Conservation (phyloP, 345 rosid species). For the Salix dunnii region DNA sequence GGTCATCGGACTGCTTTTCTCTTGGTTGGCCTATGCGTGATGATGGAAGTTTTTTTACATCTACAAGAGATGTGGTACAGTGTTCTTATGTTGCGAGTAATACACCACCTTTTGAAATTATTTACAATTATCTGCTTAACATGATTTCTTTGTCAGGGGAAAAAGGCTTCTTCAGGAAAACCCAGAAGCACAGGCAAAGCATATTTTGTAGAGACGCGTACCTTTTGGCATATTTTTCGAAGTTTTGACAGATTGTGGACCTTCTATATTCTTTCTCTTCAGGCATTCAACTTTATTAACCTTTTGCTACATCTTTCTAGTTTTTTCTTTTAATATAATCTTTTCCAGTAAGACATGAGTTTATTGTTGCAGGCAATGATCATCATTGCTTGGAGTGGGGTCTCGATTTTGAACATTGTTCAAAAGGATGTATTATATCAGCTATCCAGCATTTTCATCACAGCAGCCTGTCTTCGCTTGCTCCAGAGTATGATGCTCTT, state of each 20-base stretch:
- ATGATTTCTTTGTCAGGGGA: constrained; percentile 46
- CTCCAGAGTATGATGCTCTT: constrained; percentile 62
- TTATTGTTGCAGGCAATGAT: constrained; percentile 65
- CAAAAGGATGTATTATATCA: constrained; percentile 61
- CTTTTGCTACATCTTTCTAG: background rate
- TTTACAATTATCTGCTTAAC: constrained; percentile 17
- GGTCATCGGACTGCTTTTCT: constrained; percentile 95
- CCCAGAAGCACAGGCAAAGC: constrained; percentile 82
- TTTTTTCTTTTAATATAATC: background rate
- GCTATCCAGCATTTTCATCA: constrained; percentile 86
- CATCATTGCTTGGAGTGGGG: constrained; percentile 73
- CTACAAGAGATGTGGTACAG: constrained; percentile 57
- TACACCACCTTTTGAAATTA: constrained; percentile 3
- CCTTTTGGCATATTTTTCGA: constrained; percentile 95
- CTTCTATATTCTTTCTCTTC: constrained; percentile 77
- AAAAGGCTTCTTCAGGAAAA: constrained; percentile 42
- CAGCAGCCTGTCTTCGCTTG: constrained; percentile 86
- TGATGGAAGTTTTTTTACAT: constrained; percentile 86
- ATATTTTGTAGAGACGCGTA: constrained; percentile 81
- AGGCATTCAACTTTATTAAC: constrained; percentile 42
- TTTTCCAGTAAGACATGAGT: constrained; percentile 11
- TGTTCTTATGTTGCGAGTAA: constrained; percentile 23
- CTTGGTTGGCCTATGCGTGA: constrained; percentile 99
- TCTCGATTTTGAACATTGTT: constrained; percentile 49
- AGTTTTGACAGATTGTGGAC: constrained; percentile 97